Evolutionary conservation across 1,139 yeast genomes (phyloP).

Genomic region (Taphrina sp.): DNA sequence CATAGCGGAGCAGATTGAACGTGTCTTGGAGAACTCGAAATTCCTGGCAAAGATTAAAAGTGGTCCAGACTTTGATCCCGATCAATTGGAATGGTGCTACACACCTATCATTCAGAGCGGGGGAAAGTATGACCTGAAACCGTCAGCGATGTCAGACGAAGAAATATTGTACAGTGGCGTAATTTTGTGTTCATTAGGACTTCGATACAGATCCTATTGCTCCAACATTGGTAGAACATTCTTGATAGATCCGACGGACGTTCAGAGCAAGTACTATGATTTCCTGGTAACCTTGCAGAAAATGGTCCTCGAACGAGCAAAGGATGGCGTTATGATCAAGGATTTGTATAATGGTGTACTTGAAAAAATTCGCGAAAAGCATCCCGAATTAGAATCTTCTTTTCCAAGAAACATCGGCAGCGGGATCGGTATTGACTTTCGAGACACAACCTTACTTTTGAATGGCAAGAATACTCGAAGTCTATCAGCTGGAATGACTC

Average conservation of each 20-base stretch:
- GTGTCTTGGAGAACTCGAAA: conserved; percentile 71
- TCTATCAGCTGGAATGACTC: conserved; percentile 69
- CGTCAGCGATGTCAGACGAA: conserved; percentile 75
- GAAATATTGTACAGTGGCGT: conserved; percentile 71
- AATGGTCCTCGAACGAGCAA: conserved; percentile 59
- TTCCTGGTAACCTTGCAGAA: conserved; percentile 63
- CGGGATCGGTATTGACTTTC: conserved; percentile 84
- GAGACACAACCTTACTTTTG: conserved; percentile 74
- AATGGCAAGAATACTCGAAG: conserved; percentile 70
- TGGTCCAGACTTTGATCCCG: conserved; percentile 54
- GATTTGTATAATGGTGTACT: conserved; percentile 65
- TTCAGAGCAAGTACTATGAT: conserved; percentile 76
- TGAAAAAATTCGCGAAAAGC: conserved; percentile 54
- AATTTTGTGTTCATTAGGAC: conserved; percentile 77
- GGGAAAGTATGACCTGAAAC: conserved; percentile 76
- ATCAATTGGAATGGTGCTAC: conserved; percentile 88
- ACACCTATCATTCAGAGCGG: conserved; percentile 91
- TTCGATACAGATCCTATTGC: conserved; percentile 85
- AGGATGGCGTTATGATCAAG: conserved; percentile 65
- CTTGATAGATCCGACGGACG: conserved; percentile 78
- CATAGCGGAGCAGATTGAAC: conserved; percentile 74
- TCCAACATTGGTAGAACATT: conserved; percentile 86
- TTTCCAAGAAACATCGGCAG: conserved; percentile 86
- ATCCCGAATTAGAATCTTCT: conserved; percentile 62
- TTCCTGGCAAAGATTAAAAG: conserved; percentile 51